Percentiles rank a stretch among this genome's conserved stretches.
phyloP scores from a whole-genome alignment of 768 basidiomycete genomes.

The Trametes villosa region DNA sequence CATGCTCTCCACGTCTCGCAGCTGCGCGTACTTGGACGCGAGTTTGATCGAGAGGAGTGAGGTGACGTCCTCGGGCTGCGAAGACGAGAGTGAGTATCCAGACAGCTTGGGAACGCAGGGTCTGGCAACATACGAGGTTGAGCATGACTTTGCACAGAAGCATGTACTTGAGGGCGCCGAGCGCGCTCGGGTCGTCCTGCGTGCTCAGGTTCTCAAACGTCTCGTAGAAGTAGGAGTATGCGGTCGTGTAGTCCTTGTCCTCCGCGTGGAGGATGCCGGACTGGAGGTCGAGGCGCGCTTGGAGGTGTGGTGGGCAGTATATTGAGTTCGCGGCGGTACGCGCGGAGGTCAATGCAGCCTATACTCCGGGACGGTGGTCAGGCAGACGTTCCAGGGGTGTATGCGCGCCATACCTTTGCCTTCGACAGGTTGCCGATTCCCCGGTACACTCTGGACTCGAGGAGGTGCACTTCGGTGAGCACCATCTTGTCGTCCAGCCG shows the following conservation, averaged over 20 bases:
- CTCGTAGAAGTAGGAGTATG: conserved; percentile 97
- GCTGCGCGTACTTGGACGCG: conserved; percentile 83
- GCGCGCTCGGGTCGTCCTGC: conserved; percentile 68
- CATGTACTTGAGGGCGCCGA: conserved; percentile 96
- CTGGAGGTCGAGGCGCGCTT: conserved; percentile 65
- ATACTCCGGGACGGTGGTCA: background rate
- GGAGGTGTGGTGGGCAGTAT: conserved; percentile 82
- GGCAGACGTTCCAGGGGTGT: too few relatives aligned
- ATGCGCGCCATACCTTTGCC: conserved; percentile 66
- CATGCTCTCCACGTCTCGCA: conserved; percentile 94
- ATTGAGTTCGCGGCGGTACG: conserved; percentile 95
- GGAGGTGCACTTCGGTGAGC: conserved; percentile 92
- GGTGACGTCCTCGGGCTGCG: conserved; percentile 93
- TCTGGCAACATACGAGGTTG: conserved; percentile 68
- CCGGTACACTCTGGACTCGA: conserved; percentile 91
- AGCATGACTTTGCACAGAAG: conserved; percentile 98
- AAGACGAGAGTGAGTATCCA: background rate
- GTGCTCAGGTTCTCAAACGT: conserved; percentile 87
- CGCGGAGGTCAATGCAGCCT: conserved; percentile 89
- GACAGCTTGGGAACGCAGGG: background rate
- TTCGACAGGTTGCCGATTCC: conserved; percentile 89
- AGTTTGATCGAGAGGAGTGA: conserved; percentile 86
- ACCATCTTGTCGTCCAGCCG: conserved; percentile 97
- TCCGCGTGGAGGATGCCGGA: conserved; percentile 90
- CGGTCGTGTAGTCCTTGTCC: conserved; percentile 97